Base-by-base conservation (phyloP, 805 yeast genomes). In the Cyberlindnera maritima region DNA sequence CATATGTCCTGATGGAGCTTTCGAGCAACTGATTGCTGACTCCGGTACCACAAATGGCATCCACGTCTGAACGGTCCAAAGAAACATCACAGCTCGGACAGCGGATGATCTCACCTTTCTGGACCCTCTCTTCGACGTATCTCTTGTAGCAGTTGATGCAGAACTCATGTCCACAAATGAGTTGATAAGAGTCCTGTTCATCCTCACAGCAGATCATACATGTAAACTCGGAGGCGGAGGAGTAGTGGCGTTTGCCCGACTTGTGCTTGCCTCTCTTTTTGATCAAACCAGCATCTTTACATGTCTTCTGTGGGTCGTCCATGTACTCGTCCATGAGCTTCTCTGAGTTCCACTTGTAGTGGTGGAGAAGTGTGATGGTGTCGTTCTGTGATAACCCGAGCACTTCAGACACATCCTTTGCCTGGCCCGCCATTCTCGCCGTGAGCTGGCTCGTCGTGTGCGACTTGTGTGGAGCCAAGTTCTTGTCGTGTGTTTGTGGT, bases 161-260 rank as follows among this genome's bases (percentile, higher is more conserved):
- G 55, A 71, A 85, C 43, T 68, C 70, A 63, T 92, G 97, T 9
- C 73, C 75, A 64, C 98, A 94, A 14, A 72, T 72, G 15, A 88
- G 63, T 3, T 74, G 64, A 56, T 80, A 87, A 37, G 74, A 56
- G 48, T 64, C 46, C 0, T 60, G 59, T 23, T 68, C 70, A 0
- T 75, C 76, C 19, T 83, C 85, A 62, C 88, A 87, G 64, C 97
- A 91, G n/a, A 91, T 81, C 14, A 64, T 57, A 61, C 97, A 89
- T 23, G 62, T 50, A 52, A 72, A 78, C 12, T 59, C 65, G 17
- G 8, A 5, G 13, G 25, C 12, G 5, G 32, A 15, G 21, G 6
- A 6, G 23, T 39, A 39, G 14, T 39, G 41, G 13, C 25, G 41
- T 19, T 29, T 39, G 2, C 41, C 41, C 8, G 41, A 28, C 19